These are phyloP conservation scores for Pinus tabuliformis DNA, from an alignment of 75 land plant genomes.

Conservation along the genomic window DNA sequence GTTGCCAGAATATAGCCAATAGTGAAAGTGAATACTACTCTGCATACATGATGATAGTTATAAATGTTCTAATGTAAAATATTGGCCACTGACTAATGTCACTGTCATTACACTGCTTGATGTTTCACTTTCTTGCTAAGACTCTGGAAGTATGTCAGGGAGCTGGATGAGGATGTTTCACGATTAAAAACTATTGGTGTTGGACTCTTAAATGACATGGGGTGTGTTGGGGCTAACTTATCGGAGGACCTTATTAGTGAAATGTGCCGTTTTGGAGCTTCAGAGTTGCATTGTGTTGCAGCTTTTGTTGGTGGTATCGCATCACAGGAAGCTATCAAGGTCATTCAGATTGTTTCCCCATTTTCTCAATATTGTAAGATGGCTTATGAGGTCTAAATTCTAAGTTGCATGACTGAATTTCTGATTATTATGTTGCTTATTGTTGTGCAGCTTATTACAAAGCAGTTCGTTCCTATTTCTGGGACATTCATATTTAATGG, in stretches of 20 bases:
- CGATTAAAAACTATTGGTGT: conserved; percentile 68
- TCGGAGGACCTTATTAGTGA: conserved; percentile 89
- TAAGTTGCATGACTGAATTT: background rate
- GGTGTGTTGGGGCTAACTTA: conserved; percentile 59
- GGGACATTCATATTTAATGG: conserved; percentile 92
- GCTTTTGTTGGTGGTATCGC: conserved; percentile 91
- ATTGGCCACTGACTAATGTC: background rate
- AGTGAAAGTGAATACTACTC: background rate
- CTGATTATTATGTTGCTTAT: background rate
- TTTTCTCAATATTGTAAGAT: background rate
- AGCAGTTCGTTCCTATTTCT: conserved; percentile 80
- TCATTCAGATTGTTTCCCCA: conserved; percentile 12
- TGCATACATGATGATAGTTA: background rate
- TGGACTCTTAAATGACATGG: conserved; percentile 66
- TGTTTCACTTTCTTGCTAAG: background rate
- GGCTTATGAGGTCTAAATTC: background rate
- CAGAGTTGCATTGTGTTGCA: conserved; percentile 93
- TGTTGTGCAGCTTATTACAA: conserved; percentile 75
- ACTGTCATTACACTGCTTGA: background rate
- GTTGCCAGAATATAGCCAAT: background rate
- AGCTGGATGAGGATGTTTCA: conserved; percentile 77
- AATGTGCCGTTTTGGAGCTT: conserved; percentile 88
- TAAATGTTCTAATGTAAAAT: background rate
- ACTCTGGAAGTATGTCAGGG: conserved; percentile 34
- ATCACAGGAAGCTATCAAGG: conserved; percentile 96